Evolutionary conservation across 805 yeast genomes (phyloP).

Genomic region (Maudiozyma serrabonitensis): DNA sequence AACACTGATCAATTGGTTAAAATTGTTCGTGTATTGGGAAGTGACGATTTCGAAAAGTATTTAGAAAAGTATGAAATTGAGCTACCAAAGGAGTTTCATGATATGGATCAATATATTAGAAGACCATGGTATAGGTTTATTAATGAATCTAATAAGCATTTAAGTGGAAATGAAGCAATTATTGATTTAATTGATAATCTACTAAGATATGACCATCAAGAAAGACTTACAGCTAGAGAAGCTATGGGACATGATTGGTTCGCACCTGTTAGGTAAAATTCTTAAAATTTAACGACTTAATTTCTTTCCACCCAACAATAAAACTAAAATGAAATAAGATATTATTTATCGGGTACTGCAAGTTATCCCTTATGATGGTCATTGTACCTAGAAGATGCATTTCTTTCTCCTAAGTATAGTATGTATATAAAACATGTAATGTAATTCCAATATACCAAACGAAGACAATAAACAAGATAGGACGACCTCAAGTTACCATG

Average conservation of each 20-base stretch:
- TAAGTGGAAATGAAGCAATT: conserved; percentile 56
- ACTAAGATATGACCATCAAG: conserved; percentile 79
- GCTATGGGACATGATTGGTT: conserved; percentile 58
- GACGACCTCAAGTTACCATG: no score
- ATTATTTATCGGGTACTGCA: no score
- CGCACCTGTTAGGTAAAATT: conserved; percentile 14
- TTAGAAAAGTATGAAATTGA: conserved; percentile 60
- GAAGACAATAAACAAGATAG: no score
- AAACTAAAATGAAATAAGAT: no score
- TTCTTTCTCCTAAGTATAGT: no score
- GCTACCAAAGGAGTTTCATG: conserved; percentile 67
- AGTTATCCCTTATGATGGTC: no score
- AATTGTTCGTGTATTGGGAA: conserved; percentile 79
- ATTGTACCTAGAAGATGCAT: no score
- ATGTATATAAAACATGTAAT: no score
- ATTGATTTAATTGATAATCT: conserved; percentile 74
- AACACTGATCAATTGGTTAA: conserved; percentile 87
- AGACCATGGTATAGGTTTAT: conserved; percentile 83
- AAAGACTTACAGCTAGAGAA: conserved; percentile 79
- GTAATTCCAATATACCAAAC: no score
- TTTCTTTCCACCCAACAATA: neutral
- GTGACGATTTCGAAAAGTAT: conserved; percentile 65
- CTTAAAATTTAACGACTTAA: neutral
- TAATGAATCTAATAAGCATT: conserved; percentile 55
- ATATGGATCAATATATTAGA: conserved; percentile 63